A percentile compares a stretch with the other conserved stretches of the same genome.
phyloP scores from a whole-genome alignment of 495 filamentous ascomycete species.

The Aspergillus conjunctus region DNA sequence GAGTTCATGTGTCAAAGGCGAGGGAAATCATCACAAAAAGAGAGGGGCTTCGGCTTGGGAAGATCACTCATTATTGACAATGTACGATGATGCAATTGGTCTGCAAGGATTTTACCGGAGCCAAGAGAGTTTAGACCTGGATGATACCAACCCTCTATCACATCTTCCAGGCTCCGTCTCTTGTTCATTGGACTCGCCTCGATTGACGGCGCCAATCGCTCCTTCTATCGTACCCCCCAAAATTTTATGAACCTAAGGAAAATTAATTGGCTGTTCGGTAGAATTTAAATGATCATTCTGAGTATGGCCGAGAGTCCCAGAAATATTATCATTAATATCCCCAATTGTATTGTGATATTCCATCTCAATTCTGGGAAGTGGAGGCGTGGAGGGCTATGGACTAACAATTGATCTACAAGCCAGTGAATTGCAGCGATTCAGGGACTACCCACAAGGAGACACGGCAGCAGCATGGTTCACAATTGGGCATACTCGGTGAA shows the following conservation, averaged over 20 bases:
- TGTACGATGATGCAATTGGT: slow-evolving; percentile 9
- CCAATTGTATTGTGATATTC: neutral
- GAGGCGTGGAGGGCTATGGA: no score
- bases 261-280: neutral
- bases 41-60: neutral
- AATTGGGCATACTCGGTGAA: neutral
- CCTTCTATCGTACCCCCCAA: no score
- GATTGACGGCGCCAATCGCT: no score
- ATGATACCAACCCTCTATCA: neutral
- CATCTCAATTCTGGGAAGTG: neutral
- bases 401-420: no score
- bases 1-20: neutral
- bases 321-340: slow-evolving; percentile 1
- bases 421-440: neutral
- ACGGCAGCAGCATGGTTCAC: neutral
- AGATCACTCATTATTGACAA: neutral
- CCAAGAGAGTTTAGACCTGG: neutral
- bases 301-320: neutral
- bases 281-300: neutral
- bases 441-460: neutral
- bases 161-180: neutral
- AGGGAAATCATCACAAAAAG: neutral
- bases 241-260: neutral
- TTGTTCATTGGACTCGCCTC: neutral
- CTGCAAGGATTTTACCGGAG: neutral